Evolutionary conservation across 2,329 filamentous ascomycete species (phyloP).

Genomic region (Diaporthe nobilis): DNA sequence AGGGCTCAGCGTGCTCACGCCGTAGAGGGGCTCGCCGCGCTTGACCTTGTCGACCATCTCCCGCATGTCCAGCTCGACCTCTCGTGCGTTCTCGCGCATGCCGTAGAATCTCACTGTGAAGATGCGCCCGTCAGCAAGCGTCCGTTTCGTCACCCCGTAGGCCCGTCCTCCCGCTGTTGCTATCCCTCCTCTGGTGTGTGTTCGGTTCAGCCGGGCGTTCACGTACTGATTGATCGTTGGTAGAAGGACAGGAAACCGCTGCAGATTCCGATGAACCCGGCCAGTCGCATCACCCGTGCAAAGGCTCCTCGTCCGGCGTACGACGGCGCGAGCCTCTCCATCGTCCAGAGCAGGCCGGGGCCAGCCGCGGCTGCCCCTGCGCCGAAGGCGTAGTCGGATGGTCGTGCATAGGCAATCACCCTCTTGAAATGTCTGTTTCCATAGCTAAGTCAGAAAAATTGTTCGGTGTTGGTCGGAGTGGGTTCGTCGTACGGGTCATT

Average conservation of each 20-base stretch:
- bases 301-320: conserved; percentile 88
- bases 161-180: not conserved
- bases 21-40: conserved; percentile 90
- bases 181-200: not conserved
- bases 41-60: conserved; percentile 99
- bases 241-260: conserved; percentile 91
- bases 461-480: conserved; percentile 1
- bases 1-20: conserved; percentile 80
- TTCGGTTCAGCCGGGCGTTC: not conserved
- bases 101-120: conserved; percentile 92
- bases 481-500: conserved; percentile 87
- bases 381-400: conserved; percentile 85
- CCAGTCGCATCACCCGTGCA: conserved; percentile 84
- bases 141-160: not conserved
- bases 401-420: conserved; percentile 88
- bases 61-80: conserved; percentile 95
- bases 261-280: conserved; percentile 77
- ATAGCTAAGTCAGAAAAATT: conserved; percentile 14
- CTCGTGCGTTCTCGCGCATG: conserved; percentile 90
- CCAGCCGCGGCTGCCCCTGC: conserved; percentile 77
- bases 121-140: conserved; percentile 24
- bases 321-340: conserved; percentile 89
- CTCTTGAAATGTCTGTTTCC: conserved; percentile 85
- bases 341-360: conserved; percentile 80
- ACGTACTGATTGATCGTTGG: conserved; percentile 85